Percentiles rank a stretch among this genome's conserved stretches.
phyloP scores from a whole-genome alignment of 495 filamentous ascomycete genomes.

The Neurospora sp. region DNA sequence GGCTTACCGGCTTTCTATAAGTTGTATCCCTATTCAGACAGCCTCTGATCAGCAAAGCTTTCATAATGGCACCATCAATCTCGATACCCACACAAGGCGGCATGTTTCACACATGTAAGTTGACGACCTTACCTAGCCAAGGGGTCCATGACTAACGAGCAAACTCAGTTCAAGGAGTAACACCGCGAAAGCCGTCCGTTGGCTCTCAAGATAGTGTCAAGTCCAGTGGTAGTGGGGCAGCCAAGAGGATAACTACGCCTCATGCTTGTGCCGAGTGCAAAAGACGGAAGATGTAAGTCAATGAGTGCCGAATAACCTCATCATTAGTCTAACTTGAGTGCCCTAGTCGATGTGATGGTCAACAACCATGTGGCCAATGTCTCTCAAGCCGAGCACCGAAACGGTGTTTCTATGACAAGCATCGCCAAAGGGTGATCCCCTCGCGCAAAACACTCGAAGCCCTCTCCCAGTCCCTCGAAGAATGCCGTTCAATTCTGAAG shows the following conservation, averaged over 20 bases:
- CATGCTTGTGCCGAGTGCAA: constrained; percentile 52
- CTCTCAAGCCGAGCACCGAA: constrained; percentile 47
- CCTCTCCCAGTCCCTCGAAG: constrained; percentile 46
- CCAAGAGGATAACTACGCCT: constrained; percentile 45
- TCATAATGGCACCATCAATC: constrained; percentile 38
- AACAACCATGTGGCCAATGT: constrained; percentile 49
- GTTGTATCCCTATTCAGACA: not conserved
- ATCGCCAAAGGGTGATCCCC: constrained; percentile 47
- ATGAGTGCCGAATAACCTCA: not conserved
- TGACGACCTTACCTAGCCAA: not conserved
- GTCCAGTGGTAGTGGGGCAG: constrained; percentile 26
- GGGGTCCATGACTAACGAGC: not conserved
- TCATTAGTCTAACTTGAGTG: constrained; percentile 16
- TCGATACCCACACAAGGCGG: constrained; percentile 40
- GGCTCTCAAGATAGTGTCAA: constrained; percentile 37
- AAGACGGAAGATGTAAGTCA: constrained; percentile 44
- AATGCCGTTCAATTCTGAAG: constrained; percentile 47
- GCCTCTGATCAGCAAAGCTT: not conserved
- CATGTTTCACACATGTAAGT: constrained; percentile 44
- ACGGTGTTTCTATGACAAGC: constrained; percentile 51
- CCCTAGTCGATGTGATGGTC: constrained; percentile 43
- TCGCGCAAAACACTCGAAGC: constrained; percentile 50
- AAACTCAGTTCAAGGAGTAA: constrained; percentile 34
- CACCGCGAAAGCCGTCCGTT: constrained; percentile 35
- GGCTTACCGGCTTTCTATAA: not conserved